A percentile compares a stretch with the other conserved stretches of the same genome.
phyloP scores from a whole-genome alignment of 768 basidiomycete genomes.

The Leccinum variicolor region DNA sequence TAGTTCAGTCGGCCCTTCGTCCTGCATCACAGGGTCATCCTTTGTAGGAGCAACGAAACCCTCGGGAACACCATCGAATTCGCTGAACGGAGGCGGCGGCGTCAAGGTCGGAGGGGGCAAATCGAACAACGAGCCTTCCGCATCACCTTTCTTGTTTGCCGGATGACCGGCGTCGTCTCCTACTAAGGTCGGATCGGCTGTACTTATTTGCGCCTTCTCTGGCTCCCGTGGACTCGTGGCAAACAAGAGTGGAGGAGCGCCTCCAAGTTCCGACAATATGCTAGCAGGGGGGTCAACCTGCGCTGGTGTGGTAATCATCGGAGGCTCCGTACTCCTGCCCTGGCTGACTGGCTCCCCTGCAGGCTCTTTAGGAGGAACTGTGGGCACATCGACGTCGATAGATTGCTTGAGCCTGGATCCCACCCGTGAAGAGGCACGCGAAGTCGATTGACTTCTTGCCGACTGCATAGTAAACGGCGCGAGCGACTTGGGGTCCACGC shows the following conservation, averaged over 20 bases:
- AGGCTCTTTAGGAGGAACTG: constrained; percentile 3
- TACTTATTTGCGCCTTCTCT: not conserved
- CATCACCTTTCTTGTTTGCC: not conserved
- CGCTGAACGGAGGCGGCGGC: constrained; percentile 29
- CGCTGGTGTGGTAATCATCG: constrained; percentile 16
- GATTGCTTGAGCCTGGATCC: constrained; percentile 4
- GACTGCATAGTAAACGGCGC: constrained; percentile 4
- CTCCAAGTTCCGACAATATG: constrained; percentile 11
- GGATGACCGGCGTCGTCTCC: not conserved
- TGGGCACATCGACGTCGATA: not conserved
- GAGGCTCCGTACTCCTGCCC: constrained; percentile 6
- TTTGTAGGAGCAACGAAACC: not conserved
- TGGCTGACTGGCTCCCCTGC: not conserved
- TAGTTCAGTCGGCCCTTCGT: constrained; percentile 16
- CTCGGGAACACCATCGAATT: constrained; percentile 11
- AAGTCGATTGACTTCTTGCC: not conserved
- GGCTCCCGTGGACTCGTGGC: not conserved
- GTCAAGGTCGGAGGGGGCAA: constrained; percentile 7
- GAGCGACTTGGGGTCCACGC: constrained; percentile 1
- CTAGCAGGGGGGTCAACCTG: constrained; percentile 21
- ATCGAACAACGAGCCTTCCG: not conserved
- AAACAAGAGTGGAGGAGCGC: constrained; percentile 6
- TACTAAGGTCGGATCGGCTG: not conserved
- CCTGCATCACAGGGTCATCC: constrained; percentile 16
- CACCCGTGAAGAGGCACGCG: constrained; percentile 3